Percentiles rank a stretch among this genome's conserved stretches.
phyloP scores from a whole-genome alignment of 129 eudicot species.

The Chrysanthemum lavandulifolium region DNA sequence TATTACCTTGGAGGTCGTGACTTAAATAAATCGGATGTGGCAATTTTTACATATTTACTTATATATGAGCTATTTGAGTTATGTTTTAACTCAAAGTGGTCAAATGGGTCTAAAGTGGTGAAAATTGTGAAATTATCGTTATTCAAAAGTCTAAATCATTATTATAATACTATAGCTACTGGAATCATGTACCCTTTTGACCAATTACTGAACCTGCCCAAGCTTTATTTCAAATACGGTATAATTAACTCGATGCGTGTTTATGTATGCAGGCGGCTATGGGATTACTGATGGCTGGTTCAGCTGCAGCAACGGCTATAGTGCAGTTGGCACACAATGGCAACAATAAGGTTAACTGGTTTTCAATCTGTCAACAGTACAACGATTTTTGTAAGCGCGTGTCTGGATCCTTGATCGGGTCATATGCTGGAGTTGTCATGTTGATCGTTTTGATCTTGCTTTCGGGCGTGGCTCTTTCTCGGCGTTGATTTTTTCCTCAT shows the following conservation, averaged over 20 bases:
- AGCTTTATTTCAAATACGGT: no score
- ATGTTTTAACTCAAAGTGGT: no score
- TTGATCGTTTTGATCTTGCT: slow-evolving; percentile 55
- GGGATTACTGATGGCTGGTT: slow-evolving; percentile 65
- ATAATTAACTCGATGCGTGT: background rate
- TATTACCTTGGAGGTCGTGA: background rate
- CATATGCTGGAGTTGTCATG: slow-evolving; percentile 52
- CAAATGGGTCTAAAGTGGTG: no score
- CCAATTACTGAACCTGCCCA: no score
- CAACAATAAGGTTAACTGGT: slow-evolving; percentile 55
- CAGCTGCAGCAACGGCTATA: slow-evolving; percentile 75
- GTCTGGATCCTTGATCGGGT: slow-evolving; percentile 76
- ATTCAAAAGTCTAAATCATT: background rate
- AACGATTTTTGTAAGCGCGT: slow-evolving; percentile 66
- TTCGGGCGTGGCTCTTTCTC: slow-evolving; percentile 66
- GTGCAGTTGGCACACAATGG: slow-evolving; percentile 77
- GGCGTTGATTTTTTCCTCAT: slow-evolving; percentile 26
- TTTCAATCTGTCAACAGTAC: slow-evolving; percentile 56
- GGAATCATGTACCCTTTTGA: no score
- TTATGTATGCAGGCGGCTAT: slow-evolving; percentile 46
- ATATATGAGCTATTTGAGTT: no score
- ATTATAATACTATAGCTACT: background rate
- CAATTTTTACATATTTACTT: no score
- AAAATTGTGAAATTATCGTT: no score
- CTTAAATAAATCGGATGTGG: background rate